Base-by-base conservation (phyloP, 148 eudicot genomes). In the Euryodendron excelsum region DNA sequence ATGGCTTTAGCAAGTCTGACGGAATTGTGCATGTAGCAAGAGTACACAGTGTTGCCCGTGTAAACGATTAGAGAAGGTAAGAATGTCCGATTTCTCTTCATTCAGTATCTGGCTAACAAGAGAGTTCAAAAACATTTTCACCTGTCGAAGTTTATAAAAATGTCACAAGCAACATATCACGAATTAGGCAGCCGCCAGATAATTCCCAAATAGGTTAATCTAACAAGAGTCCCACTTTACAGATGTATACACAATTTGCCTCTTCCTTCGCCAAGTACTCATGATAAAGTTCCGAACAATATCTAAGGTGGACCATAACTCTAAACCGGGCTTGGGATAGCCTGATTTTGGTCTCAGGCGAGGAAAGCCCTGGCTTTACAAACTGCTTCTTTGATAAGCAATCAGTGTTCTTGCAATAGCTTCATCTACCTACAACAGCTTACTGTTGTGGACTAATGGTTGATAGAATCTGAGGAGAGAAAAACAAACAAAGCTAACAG, bases 381-480 rank as follows among this genome's bases (percentile, higher is more conserved):
- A 72, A 5, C 80, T 78, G 48, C 58, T 20, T 17, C 73, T 52
- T 74, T 55, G 66, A 64, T 65, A 20, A 37, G 52, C 50, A 25
- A 21, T 23, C 50, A 7, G 27, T 44, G 56, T 33, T 58, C 36
- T 53, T 33, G 68, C 52, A 33, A 37, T 34, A 28, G 39, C 63
- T 11, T 59, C 63, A 33, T 59, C 73, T 30, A 59, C 78, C 68
- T 21, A 67, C 63, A 66, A 31, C 34, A 47, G 61, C 48, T 75
- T 70, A 74, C 53, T 58, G 62, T 33, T 75, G 70, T 25, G 79
- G 76, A 78, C 33, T 69, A 60, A 83, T 70, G 80, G 76, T 78
- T 33, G 88, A 80, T 73, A 85, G 71, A 64, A 85, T 85, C 88
- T 85, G 88, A 44, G 39, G 61, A 21, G 37, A 44, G 23, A 61